Conservation (phyloP, 2,329 filamentous ascomycete species). For the Didymella pinodella region DNA sequence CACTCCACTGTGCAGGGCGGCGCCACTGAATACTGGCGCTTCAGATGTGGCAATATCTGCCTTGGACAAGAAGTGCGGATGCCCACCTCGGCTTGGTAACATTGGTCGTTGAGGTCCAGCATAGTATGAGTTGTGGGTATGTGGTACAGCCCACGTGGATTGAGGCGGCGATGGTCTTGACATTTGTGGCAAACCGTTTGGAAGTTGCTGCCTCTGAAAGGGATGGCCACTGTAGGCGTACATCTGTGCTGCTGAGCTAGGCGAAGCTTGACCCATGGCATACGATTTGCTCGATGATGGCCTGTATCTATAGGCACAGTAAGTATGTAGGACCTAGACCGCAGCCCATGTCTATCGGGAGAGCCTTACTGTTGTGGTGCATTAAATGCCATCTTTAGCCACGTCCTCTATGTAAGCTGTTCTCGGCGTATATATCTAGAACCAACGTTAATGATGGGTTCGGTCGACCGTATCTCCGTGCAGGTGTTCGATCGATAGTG, state of each 20-base stretch:
- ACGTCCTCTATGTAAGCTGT: constrained; percentile 38
- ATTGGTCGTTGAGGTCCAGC: constrained; percentile 34
- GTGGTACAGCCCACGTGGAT: constrained; percentile 47
- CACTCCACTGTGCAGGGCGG: constrained; percentile 30
- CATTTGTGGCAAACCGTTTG: constrained; percentile 36
- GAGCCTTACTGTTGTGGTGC: constrained; percentile 50
- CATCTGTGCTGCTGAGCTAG: constrained; percentile 45
- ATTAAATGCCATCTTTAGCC: constrained; percentile 54
- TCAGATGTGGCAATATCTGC: constrained; percentile 35
- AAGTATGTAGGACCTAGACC: constrained; percentile 23
- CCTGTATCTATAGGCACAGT: constrained; percentile 46
- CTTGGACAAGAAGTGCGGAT: constrained; percentile 36
- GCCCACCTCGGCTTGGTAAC: constrained; percentile 36
- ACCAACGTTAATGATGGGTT: constrained; percentile 40
- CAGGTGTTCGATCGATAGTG: constrained; percentile 28
- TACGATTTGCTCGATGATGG: constrained; percentile 49
- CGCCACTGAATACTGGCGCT: constrained; percentile 34
- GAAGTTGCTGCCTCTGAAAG: constrained; percentile 35
- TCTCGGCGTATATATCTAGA: constrained; percentile 31
- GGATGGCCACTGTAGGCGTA: constrained; percentile 45
- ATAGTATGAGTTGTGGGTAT: constrained; percentile 44
- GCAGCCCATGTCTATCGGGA: constrained; percentile 12
- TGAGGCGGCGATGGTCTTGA: constrained; percentile 46
- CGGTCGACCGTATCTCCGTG: constrained; percentile 29
- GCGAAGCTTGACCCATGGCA: constrained; percentile 40